phyloP scores from a whole-genome alignment of 345 rosid genomes.

The Syzygium jambos region DNA sequence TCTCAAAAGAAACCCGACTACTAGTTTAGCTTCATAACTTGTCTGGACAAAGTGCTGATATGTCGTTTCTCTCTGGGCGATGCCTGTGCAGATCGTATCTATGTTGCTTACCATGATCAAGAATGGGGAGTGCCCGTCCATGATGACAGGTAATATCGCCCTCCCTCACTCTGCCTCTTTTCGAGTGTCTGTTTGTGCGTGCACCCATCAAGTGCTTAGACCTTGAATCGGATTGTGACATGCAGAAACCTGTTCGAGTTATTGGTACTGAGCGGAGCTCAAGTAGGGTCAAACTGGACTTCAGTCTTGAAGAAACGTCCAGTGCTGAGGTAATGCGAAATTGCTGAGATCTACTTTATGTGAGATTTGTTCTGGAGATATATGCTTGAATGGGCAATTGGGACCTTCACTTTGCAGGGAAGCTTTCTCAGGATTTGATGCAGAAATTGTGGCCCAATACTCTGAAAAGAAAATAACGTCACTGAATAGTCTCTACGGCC shows the following conservation, averaged over 20 bases:
- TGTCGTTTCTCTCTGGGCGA: not conserved
- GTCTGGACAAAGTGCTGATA: no score
- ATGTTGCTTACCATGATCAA: conserved; percentile 63
- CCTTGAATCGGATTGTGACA: not conserved
- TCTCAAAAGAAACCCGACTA: not conserved
- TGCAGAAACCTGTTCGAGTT: conserved; percentile 56
- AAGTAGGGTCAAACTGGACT: conserved; percentile 76
- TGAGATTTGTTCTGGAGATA: not conserved
- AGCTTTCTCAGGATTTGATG: conserved; percentile 48
- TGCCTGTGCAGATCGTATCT: conserved; percentile 43
- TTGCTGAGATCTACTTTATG: not conserved
- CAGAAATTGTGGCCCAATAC: conserved; percentile 32
- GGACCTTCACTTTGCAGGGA: conserved; percentile 21
- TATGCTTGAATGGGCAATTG: not conserved
- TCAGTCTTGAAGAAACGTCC: conserved; percentile 58
- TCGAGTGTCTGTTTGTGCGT: not conserved
- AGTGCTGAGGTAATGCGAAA: conserved; percentile 27
- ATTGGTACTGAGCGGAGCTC: conserved; percentile 58
- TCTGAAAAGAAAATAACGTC: conserved; percentile 42
- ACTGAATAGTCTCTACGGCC: conserved; percentile 27
- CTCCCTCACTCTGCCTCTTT: not conserved
- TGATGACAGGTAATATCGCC: conserved; percentile 41
- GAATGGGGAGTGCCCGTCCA: conserved; percentile 87
- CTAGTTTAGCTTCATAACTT: not conserved
- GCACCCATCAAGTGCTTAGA: not conserved